Evolutionary conservation across 768 basidiomycete genomes (phyloP).

Genomic region (Boletellus ananas): DNA sequence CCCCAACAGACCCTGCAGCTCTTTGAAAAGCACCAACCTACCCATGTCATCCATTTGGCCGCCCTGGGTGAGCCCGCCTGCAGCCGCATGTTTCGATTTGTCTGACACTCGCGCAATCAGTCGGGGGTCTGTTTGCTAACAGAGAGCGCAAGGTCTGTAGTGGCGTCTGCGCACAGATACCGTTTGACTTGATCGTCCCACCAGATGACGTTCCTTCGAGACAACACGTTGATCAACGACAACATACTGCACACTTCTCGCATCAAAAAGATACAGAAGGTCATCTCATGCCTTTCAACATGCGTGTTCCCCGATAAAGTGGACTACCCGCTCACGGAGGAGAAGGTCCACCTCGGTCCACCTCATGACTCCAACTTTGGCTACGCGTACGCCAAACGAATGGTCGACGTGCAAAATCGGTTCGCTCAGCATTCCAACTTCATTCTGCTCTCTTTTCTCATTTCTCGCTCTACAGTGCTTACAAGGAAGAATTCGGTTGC

Average conservation of each 20-base stretch:
- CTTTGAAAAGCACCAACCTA: constrained; percentile 90
- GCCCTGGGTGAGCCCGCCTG: constrained; percentile 65
- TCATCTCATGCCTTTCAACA: constrained; percentile 94
- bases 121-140: constrained; percentile 93
- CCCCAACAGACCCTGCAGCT: constrained; percentile 61
- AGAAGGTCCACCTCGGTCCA: constrained; percentile 87
- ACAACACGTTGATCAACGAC: constrained; percentile 95
- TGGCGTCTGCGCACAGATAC: neutral
- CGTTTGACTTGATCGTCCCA: neutral
- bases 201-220: constrained; percentile 86
- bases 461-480: constrained; percentile 54
- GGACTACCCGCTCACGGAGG: constrained; percentile 88
- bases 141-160: constrained; percentile 81
- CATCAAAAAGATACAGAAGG: constrained; percentile 61
- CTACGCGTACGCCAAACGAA: constrained; percentile 92
- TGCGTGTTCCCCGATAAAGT: constrained; percentile 98
- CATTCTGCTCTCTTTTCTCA: neutral
- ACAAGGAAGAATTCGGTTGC: constrained; percentile 92
- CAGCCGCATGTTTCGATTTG: neutral
- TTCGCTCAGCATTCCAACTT: constrained; percentile 33
- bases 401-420: constrained; percentile 97
- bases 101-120: constrained; percentile 36
- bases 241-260: constrained; percentile 81
- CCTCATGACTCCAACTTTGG: constrained; percentile 96
- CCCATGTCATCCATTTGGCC: constrained; percentile 94